These are phyloP conservation scores for Colletotrichum sp. DNA, from an alignment of 2,329 filamentous ascomycete genomes.

Conservation along the genomic window DNA sequence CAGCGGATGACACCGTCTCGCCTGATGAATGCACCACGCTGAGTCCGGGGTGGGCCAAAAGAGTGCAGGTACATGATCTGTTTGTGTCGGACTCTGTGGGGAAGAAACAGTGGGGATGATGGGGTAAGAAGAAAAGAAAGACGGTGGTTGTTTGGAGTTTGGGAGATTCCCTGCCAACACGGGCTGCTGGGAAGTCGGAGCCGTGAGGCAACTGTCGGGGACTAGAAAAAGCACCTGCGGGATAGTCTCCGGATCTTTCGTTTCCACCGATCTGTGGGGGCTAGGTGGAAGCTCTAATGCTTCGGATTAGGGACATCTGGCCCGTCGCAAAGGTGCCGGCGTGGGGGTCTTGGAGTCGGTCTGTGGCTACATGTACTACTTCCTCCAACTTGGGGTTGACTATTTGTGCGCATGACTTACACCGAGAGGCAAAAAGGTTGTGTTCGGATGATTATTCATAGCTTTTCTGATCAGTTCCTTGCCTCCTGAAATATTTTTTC, in stretches of 20 bases:
- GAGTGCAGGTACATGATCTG: conserved; percentile 7
- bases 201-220: not conserved
- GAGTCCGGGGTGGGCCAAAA: not conserved
- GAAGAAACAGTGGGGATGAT: conserved; percentile 16
- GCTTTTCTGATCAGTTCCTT: not conserved
- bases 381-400: not conserved
- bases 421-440: not conserved
- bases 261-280: conserved; percentile 13
- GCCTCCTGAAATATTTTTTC: not conserved
- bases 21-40: conserved; percentile 7
- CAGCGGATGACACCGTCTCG: conserved; percentile 9
- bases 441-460: conserved; percentile 1
- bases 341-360: conserved; percentile 10
- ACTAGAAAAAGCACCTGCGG: not conserved
- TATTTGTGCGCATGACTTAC: not conserved
- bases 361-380: not conserved
- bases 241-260: not conserved
- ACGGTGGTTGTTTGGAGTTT: not conserved
- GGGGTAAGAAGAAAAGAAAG: not conserved
- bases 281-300: not conserved
- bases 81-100: conserved; percentile 1
- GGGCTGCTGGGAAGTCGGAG: not conserved
- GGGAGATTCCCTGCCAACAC: not conserved
- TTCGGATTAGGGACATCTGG: not conserved
- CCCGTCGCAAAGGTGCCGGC: not conserved